phyloP scores from a whole-genome alignment of 108 stramenopile genomes.

The Cyclotella sp. region DNA sequence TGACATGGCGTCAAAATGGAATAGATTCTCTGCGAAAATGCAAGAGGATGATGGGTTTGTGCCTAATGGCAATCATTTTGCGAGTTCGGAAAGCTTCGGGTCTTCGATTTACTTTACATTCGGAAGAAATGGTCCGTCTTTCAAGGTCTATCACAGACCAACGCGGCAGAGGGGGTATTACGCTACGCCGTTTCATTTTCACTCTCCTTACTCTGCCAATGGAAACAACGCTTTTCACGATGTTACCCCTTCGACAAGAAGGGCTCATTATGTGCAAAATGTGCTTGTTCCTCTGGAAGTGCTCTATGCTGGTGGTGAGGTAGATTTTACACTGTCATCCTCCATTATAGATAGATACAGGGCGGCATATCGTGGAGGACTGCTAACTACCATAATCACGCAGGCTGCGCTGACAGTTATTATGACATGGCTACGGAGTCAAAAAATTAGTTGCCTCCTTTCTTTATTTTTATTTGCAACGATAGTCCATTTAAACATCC shows the following conservation, averaged over 20 bases:
- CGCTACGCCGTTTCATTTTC: background rate
- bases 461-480: constrained; percentile 44
- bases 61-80: constrained; percentile 1
- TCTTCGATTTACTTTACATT: constrained; percentile 47
- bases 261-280: constrained; percentile 71
- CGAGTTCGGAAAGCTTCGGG: background rate
- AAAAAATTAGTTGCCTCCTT: constrained; percentile 43
- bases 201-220: background rate
- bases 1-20: constrained; percentile 29
- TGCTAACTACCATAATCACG: constrained; percentile 39
- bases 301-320: constrained; percentile 56
- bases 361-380: constrained; percentile 67
- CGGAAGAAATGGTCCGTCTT: constrained; percentile 27
- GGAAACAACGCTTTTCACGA: background rate
- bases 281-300: constrained; percentile 62
- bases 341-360: constrained; percentile 55
- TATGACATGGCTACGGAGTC: constrained; percentile 50
- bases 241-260: constrained; percentile 15
- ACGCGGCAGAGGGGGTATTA: background rate
- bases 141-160: constrained; percentile 22
- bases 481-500: constrained; percentile 59
- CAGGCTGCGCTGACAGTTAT: constrained; percentile 50
- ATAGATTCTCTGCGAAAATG: background rate
- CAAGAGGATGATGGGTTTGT: background rate
- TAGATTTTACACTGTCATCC: constrained; percentile 51